Evolutionary conservation across 305 asterid genomes (phyloP).

Genomic region (Fraxinus sp.): DNA sequence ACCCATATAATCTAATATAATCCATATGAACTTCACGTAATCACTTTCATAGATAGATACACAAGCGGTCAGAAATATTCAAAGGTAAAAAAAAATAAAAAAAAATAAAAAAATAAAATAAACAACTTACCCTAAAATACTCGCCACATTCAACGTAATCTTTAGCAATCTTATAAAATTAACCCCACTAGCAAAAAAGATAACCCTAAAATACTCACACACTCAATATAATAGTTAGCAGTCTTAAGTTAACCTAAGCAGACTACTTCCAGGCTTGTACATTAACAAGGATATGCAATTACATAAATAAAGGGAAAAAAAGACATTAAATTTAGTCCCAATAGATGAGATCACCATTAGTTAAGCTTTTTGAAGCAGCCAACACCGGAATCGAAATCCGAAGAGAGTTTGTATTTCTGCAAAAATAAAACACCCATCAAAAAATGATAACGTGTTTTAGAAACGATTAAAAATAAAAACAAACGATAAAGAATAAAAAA

Average conservation of each 20-base stretch:
- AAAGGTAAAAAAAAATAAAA: no score
- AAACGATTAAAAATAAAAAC: no score
- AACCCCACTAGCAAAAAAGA: no score
- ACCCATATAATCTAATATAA: background rate
- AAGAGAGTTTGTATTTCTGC: background rate
- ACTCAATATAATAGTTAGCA: no score
- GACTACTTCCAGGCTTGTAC: background rate
- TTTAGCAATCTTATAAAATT: no score
- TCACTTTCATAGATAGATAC: background rate
- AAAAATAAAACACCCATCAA: background rate
- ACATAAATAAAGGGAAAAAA: background rate
- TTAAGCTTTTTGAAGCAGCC: background rate
- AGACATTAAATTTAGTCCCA: background rate
- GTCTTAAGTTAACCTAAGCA: background rate
- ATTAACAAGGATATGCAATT: background rate
- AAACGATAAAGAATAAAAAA: no score
- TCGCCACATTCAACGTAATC: no score
- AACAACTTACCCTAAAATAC: no score
- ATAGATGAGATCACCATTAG: background rate
- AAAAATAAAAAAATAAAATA: no score
- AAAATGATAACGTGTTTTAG: no score
- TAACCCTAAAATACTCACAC: no score
- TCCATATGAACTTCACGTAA: no score
- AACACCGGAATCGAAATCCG: background rate
- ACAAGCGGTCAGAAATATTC: background rate